Base-by-base conservation (phyloP, 495 filamentous ascomycete species). In the Tuber aestivum region DNA sequence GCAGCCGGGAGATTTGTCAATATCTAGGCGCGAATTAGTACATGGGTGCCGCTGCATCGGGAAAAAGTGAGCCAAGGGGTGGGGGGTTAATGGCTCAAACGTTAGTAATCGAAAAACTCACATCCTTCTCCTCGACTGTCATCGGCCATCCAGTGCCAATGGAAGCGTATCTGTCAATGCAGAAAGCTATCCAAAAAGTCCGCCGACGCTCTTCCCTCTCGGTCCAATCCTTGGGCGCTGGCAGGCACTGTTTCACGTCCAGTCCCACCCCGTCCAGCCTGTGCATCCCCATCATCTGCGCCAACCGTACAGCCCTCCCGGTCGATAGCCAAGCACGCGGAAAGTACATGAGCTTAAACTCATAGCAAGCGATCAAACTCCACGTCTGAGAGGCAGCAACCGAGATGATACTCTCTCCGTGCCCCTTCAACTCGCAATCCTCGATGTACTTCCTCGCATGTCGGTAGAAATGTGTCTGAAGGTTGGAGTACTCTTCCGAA, bases 331-430 rank as follows among this genome's bases (percentile, higher is more conserved):
- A 99, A 5, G 96, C 96, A 61, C 96, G 87, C 3, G 95, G 95
- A 79, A 99, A 99, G 83, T 93, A 97, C 92, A 99, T 97, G 88
- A 92, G 91, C 84, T 94, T 96, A 83, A 97, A 98, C 83, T 99
- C 95, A 80, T 97, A 97, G 0, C 87, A 89, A 5, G 89, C 88
- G 71, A 97, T 88, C 7, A 99, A 85, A 16, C 90, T 85, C 88
- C 96, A 95, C 3, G 92, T 88, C 84, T 98, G 96, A 48, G 89
- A 90, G 80, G 95, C 90, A 38, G 90, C 91, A 35, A 97, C 85
- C 18, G 90, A 92, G 74, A 98, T 91, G 78, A 94, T 91, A 70
- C 89, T 87, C 83, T 98, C 95, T 50, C 95, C 95, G 79, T 94
- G 92, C 35, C 95, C 94, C 83, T 93, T 97, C 87, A 98, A 90